Evolutionary conservation across 306 rosid genomes (phyloP), one percentile per base, ranked within the genome.

Genomic region (Gleditsia sinensis): DNA sequence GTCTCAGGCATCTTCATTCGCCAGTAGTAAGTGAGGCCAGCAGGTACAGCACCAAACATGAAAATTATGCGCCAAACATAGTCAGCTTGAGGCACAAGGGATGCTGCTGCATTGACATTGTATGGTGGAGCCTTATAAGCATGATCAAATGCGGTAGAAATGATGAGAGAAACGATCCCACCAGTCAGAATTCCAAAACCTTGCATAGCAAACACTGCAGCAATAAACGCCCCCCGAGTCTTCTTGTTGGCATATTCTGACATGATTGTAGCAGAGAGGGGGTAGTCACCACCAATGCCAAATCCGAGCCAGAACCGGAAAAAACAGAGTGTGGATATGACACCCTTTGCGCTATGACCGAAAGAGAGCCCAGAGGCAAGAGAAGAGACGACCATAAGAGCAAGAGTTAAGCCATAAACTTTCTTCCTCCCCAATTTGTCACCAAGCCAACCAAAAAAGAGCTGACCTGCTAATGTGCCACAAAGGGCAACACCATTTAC

Each of bases 241-340:
- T 21, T 75, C 54, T 83, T 86, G 34, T 81, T 77, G 17, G 90
- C 55, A 46, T 86, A 83, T 60, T 83, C 79, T 0, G 88, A 81
- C 90, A 86, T 86, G 59, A 86, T 86, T 5, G 90, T 81, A 0
- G 90, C 90, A 0, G 90, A 86, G 33, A 86, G 82, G 0, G 88
- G 88, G 63, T 81, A 83, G 32, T 86, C 86, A 1, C 88, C 88
- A 12, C 86, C 90, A 36, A 86, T 75, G 2, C 90, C 84, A 9
- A 86, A 83, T 2, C 88, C 90, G 1, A 83, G 77, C 87, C 85
- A 86, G 60, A 86, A 86, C 6, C 84, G 66, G 43, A 86, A 86
- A 59, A 83, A 86, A 20, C 88, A 86, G 1, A 86, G 84, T 0
- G 90, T 81, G 56, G 74, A 8, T 7, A 86, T 57, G 5, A 83